Base-by-base conservation (phyloP, 345 rosid species). In the Pistacia vera region DNA sequence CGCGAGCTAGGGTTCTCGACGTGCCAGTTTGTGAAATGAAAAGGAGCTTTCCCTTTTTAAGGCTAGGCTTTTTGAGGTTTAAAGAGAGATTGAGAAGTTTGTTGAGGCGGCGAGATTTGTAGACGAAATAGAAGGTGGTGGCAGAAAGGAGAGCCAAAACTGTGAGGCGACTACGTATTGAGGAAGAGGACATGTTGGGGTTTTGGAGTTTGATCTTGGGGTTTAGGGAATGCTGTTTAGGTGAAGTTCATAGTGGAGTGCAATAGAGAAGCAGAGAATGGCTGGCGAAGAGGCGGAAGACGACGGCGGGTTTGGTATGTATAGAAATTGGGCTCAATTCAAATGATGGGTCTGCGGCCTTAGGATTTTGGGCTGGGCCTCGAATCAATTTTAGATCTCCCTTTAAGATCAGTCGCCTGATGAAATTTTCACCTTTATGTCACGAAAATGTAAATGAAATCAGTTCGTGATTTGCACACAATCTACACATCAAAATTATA, bases 21-120 rank as follows among this genome's bases (percentile, higher is more conserved):
- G 95, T 92, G 28, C 98, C 98, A 11, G 99, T 92, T 85, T 92
- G 90, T 49, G 95, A 90, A 67, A 92, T 75, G 83, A 90, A 91
- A 82, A 96, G 86, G 74, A 93, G 83, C 85, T 93, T 95, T 1
- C 91, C 94, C 68, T 75, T 65, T 13, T 76, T 57, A 52, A 73
- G 38, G 44, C 7, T 78, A 66, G 79, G 79, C 79, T 81, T 83
- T 83, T 66, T 82, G 63, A 72, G 78, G 67, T 58, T 59, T 25
- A 78, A 82, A 70, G 75, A 72, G 73, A 41, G 71, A 17, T 74
- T 70, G 28, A 79, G 81, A 74, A 68, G 73, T 56, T 70, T 81
- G 20, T 80, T 85, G 87, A 87, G 84, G 71, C 93, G 92, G 82
- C 97, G 98, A 54, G 93, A 93, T 64, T 90, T 88, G 76, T 86